Conservation (phyloP, 2,329 filamentous ascomycete genomes). For the Epichloe festucae region DNA sequence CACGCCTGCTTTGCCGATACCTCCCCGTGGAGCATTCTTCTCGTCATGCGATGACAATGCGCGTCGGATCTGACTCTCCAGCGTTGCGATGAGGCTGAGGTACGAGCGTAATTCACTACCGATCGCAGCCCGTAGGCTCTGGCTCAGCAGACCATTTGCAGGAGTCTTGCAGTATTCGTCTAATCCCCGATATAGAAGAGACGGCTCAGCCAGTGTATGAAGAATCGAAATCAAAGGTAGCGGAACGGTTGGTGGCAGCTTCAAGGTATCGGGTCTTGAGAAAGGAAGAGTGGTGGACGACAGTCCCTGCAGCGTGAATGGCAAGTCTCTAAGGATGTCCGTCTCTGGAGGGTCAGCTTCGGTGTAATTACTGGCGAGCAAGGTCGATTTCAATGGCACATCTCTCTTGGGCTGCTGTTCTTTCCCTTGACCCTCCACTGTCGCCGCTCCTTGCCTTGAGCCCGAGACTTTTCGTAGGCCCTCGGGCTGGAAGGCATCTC, state of each 20-base stretch:
- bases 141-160: slow-evolving; percentile 73
- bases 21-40: slow-evolving; percentile 47
- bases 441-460: slow-evolving; percentile 22
- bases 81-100: slow-evolving; percentile 74
- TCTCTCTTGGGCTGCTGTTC: slow-evolving; percentile 28
- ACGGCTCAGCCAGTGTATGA: slow-evolving; percentile 83
- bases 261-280: slow-evolving; percentile 52
- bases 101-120: slow-evolving; percentile 78
- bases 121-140: slow-evolving; percentile 83
- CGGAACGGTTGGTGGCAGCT: slow-evolving; percentile 66
- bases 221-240: slow-evolving; percentile 76
- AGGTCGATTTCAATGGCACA: slow-evolving; percentile 43
- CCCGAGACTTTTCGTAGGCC: slow-evolving; percentile 34
- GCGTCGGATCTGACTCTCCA: slow-evolving; percentile 83
- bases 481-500: slow-evolving; percentile 41
- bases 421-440: slow-evolving; percentile 12
- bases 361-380: slow-evolving; percentile 43
- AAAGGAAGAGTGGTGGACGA: slow-evolving; percentile 80
- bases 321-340: slow-evolving; percentile 62
- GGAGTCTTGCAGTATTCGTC: slow-evolving; percentile 70
- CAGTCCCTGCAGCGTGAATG: slow-evolving; percentile 84
- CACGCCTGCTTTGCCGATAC: slow-evolving; percentile 75
- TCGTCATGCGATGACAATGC: slow-evolving; percentile 66
- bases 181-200: slow-evolving; percentile 74
- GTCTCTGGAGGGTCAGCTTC: slow-evolving; percentile 51